Evolutionary conservation across 768 basidiomycete species (phyloP), one percentile per base, ranked within the genome.

Genomic region (Lentinula edodes): DNA sequence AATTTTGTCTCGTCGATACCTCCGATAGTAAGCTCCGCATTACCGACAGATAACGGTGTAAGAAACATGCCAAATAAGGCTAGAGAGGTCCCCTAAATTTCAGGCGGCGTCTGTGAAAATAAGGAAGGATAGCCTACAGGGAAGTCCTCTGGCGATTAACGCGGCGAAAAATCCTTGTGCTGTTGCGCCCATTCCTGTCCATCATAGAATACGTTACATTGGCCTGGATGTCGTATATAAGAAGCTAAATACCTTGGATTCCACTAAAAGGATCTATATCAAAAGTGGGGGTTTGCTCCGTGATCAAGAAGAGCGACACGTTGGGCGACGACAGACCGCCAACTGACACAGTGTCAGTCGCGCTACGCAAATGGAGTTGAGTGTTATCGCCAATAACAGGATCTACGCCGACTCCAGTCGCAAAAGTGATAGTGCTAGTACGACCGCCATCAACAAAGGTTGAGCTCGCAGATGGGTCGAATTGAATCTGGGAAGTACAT

Each of bases 221-320:
- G 5, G 23, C 45, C 41, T 16, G 50, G 45, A 39, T 39, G 38
- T 39, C 38, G 28, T 3, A 28, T 28, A 3, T 28, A 28, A 28
- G 2, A 2, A 28, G 28, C 28, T 28, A 52, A n/a, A 28, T 56
- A 78, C 80, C 83, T 69, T 81, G 79, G 57, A 84, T 84, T 3
- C 82, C 83, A 62, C 78, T 79, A 76, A 82, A 84, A 6, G 82
- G 83, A 70, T 85, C 80, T 16, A 80, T 77, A 53, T 75, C 71
- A 69, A 85, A 85, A 36, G 75, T 74, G 1, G 76, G 70, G 0
- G 83, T 85, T 70, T 85, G 82, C 62, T 80, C 69, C 6, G 80
- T 81, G 70, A 84, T 83, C 34, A 82, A 76, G 68, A 79, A 82
- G 16, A 85, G 70, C 45, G 67, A 71, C 48, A 79, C 73, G 43